These are phyloP conservation scores for Liquidambar formosana DNA, from an alignment of 164 flowering plant genomes.

Conservation along the genomic window DNA sequence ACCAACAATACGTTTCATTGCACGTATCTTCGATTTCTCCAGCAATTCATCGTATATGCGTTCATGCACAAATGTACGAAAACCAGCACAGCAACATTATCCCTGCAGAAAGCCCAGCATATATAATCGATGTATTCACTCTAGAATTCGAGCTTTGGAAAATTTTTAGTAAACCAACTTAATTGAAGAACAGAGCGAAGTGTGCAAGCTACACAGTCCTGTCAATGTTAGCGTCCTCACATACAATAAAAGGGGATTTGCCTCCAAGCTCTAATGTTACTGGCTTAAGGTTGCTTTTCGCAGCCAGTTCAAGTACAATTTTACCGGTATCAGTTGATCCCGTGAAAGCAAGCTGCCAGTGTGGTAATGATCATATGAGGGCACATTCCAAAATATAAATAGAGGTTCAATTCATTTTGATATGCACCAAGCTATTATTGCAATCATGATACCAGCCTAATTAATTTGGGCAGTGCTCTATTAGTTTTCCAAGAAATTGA, in stretches of 20 bases:
- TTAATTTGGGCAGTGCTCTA: neutral
- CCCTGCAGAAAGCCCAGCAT: constrained; percentile 45
- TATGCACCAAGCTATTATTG: no score
- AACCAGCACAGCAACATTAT: constrained; percentile 91
- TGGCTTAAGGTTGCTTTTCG: constrained; percentile 80
- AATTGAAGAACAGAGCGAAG: constrained; percentile 83
- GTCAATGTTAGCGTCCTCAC: constrained; percentile 82
- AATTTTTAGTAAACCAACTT: constrained; percentile 37
- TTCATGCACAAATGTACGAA: constrained; percentile 88
- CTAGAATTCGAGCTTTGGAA: neutral
- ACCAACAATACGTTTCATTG: constrained; percentile 70
- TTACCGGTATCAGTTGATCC: constrained; percentile 83
- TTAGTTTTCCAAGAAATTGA: neutral
- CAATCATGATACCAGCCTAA: neutral
- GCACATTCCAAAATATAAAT: neutral
- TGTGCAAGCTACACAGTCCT: constrained; percentile 84
- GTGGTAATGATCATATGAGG: neutral
- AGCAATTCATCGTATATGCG: constrained; percentile 75
- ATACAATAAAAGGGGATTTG: constrained; percentile 88
- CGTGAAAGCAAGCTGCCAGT: constrained; percentile 78
- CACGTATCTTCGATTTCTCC: constrained; percentile 79
- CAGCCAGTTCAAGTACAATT: constrained; percentile 54
- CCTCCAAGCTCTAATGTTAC: constrained; percentile 97
- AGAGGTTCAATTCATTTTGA: neutral
- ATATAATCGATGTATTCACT: neutral